phyloP scores from a whole-genome alignment of 345 rosid genomes.

The Euphorbia lathyris region DNA sequence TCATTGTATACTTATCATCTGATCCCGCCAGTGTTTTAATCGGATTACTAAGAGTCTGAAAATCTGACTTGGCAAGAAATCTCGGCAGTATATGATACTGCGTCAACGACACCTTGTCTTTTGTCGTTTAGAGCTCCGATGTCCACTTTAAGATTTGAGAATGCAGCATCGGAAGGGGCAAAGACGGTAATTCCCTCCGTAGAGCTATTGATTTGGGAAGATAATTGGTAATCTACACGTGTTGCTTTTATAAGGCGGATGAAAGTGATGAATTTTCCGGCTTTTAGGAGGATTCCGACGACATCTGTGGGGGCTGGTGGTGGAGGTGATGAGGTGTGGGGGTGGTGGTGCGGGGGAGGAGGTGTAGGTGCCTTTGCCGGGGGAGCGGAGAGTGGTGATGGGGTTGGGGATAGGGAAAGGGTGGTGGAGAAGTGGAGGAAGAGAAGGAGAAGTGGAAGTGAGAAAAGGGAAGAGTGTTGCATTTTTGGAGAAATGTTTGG shows the following conservation, averaged over 20 bases:
- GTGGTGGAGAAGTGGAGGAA: not conserved
- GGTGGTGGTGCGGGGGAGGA: not conserved
- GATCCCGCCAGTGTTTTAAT: conserved; percentile 22
- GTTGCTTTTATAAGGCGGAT: conserved; percentile 23
- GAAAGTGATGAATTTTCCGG: conserved; percentile 17
- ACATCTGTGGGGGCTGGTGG: conserved; percentile 9
- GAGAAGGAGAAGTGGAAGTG: conserved; percentile 8
- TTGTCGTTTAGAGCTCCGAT: conserved; percentile 11
- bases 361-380: conserved; percentile 1
- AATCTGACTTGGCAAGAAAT: conserved; percentile 6
- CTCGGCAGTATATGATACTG: conserved; percentile 20
- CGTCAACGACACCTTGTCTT: conserved; percentile 14
- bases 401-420: conserved; percentile 13
- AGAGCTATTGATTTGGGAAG: conserved; percentile 21
- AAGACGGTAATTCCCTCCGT: conserved; percentile 25
- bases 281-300: conserved; percentile 15
- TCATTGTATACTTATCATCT: conserved; percentile 8
- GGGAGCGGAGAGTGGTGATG: conserved; percentile 11
- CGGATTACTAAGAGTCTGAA: conserved; percentile 24
- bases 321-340: not conserved
- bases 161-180: conserved; percentile 22
- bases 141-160: conserved; percentile 13
- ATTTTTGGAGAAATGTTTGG: not conserved
- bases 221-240: conserved; percentile 11
- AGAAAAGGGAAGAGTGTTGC: not conserved